Percentiles rank a stretch among this genome's conserved stretches.
Conservation (phyloP, 208 protist species). For the Acanthamoeba sp. region DNA sequence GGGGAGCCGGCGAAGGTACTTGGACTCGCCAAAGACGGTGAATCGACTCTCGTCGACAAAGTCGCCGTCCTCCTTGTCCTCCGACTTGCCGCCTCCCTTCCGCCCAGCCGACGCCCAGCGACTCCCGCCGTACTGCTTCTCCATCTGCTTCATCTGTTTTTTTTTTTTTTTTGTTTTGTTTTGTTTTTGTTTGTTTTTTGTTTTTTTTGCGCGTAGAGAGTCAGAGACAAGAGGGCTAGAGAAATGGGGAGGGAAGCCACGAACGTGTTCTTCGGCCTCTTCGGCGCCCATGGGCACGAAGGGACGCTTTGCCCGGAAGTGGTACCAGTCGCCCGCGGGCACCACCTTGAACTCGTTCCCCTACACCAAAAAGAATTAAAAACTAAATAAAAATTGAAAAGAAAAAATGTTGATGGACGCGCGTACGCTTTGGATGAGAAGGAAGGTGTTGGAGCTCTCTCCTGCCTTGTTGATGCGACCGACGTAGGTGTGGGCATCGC, state of each 20-base stretch:
- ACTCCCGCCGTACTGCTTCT: slow-evolving; percentile 22
- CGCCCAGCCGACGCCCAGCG: slow-evolving; percentile 17
- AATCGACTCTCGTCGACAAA: slow-evolving; percentile 15
- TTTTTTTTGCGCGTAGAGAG: not conserved
- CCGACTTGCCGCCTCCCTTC: slow-evolving; percentile 36
- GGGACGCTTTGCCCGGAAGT: slow-evolving; percentile 55
- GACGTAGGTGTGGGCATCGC: slow-evolving; percentile 9
- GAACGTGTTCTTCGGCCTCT: slow-evolving; percentile 54
- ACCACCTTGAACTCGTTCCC: slow-evolving; percentile 65
- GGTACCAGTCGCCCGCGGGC: slow-evolving; percentile 53
- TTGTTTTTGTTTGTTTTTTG: not conserved
- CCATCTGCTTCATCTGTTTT: not conserved
- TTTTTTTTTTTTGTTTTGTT: not conserved
- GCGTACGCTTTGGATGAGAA: slow-evolving; percentile 30
- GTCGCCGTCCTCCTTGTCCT: slow-evolving; percentile 38
- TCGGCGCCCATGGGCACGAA: slow-evolving; percentile 37
- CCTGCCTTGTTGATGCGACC: slow-evolving; percentile 65
- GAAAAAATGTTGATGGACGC: not conserved
- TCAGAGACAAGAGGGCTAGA: not conserved
- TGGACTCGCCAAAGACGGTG: slow-evolving; percentile 37
- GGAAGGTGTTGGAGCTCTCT: slow-evolving; percentile 45
- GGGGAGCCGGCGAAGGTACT: not conserved
- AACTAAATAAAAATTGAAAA: not conserved
- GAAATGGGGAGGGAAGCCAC: not conserved
- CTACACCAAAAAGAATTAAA: not conserved